These are phyloP conservation scores for Fusarium sp. DNA, from an alignment of 2,329 filamentous ascomycete species.

Conservation along the genomic window DNA sequence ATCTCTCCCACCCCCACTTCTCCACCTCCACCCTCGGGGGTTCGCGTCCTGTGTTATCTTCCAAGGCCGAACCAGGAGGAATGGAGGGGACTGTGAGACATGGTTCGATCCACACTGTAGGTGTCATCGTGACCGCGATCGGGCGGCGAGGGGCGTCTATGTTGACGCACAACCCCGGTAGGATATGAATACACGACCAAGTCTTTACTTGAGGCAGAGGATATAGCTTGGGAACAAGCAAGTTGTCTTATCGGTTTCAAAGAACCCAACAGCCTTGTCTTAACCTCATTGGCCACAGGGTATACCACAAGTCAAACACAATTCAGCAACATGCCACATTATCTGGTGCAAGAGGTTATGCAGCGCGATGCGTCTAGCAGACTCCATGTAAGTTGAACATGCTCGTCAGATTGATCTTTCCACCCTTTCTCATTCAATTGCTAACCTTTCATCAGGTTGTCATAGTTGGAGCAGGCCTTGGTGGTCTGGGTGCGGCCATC, in stretches of 20 bases:
- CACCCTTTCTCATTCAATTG: neutral
- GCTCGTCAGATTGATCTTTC: neutral
- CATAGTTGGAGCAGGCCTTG: slow-evolving; percentile 48
- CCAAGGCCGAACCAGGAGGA: too few species aligned
- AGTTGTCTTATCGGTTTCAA: too few species aligned
- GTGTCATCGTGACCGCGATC: neutral
- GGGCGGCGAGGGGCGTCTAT: neutral
- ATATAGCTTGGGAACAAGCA: too few species aligned
- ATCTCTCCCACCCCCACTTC: too few species aligned
- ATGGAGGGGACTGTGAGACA: too few species aligned
- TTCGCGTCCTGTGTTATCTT: too few species aligned
- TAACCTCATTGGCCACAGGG: neutral
- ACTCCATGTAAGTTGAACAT: slow-evolving; percentile 22
- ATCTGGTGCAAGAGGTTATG: slow-evolving; percentile 24
- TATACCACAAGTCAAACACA: neutral
- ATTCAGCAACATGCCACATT: neutral
- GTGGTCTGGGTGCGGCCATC: slow-evolving; percentile 47
- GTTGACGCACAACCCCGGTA: neutral
- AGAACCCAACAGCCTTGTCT: neutral
- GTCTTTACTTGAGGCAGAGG: too few species aligned
- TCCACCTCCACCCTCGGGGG: too few species aligned
- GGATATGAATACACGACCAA: neutral
- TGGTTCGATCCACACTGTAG: too few species aligned
- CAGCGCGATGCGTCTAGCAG: slow-evolving; percentile 30
- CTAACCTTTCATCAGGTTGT: slow-evolving; percentile 18